Base-by-base conservation (phyloP, 1,284 basidiomycete genomes). In the Melanopsichium pennsylvanicum region DNA sequence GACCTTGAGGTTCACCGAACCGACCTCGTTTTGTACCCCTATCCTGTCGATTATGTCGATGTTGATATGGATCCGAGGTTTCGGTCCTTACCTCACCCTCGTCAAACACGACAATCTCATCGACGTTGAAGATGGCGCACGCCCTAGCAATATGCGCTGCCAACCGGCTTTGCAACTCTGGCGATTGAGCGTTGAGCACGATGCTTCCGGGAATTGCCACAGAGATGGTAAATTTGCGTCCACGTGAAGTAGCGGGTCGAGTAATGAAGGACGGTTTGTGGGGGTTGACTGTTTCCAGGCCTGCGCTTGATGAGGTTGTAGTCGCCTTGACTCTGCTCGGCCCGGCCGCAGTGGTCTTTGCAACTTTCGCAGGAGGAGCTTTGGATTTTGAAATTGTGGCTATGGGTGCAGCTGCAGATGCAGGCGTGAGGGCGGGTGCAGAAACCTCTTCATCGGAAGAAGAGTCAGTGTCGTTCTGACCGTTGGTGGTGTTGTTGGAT, bases 71-170 rank as follows among this genome's bases (percentile, higher is more conserved):
- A 36, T 72, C 57, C 7, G 34, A 27, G 15, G 52, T 45, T 25
- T 41, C 54, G 2, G 15, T 19, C 2, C 52, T 7, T 18, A 62
- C 42, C 11, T 61, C 43, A 9, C 64, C 70, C 15, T 70, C 61
- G 44, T 74, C 57, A 32, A 73, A 81, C n/a, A 81, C 63, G 19
- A 81, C 58, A 33, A 81, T 78, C 61, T 81, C 80, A 51, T 78
- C 74, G 13, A 81, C 74, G 39, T 72, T 75, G 68, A 81, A 81
- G 49, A 81, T 81, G 9, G 80, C 80, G 47, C 76, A 80, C 9
- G 74, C 70, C 9, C 80, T 52, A 0, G 78, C 80, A 26, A 81
- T 75, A 60, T 80, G 77, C 4, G 73, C 76, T 6, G 75, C 80
- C 10, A 81, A 48, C 5, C 76, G 51, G 15, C 66, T 66, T 18